Evolutionary conservation across 257 asterid species (phyloP).

Genomic region (Pogostemon cablin): DNA sequence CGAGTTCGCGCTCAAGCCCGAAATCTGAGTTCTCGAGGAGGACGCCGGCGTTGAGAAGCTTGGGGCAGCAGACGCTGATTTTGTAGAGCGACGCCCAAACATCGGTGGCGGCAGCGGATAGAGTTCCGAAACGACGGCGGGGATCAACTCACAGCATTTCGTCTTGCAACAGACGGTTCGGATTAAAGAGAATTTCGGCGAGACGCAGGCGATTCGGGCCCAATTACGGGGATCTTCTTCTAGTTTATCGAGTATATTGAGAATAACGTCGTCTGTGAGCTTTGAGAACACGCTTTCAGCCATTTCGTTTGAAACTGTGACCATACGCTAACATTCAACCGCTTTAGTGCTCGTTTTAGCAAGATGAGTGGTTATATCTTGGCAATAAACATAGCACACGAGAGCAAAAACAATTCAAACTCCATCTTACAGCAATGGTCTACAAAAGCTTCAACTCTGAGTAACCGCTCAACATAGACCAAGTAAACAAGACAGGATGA

Average conservation of each 20-base stretch:
- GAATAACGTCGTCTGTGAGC: conserved; percentile 80
- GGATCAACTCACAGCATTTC: conserved; percentile 68
- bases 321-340: too few species aligned
- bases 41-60: conserved; percentile 80
- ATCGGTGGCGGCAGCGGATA: conserved; percentile 44
- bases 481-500: not conserved
- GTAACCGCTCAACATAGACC: not conserved
- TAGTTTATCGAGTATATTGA: conserved; percentile 73
- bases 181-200: conserved; percentile 69
- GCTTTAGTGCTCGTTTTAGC: too few species aligned
- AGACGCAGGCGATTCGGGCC: conserved; percentile 88
- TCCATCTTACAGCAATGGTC: too few species aligned
- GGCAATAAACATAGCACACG: too few species aligned
- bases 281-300: conserved; percentile 55
- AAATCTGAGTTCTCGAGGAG: conserved; percentile 87
- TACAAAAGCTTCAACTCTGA: not conserved
- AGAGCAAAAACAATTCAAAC: not conserved
- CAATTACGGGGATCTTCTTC: conserved; percentile 87
- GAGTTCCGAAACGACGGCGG: conserved; percentile 82
- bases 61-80: conserved; percentile 90
- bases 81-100: conserved; percentile 85
- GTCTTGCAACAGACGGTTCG: conserved; percentile 63
- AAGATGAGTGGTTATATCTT: too few species aligned
- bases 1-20: conserved; percentile 90
- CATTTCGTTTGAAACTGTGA: conserved; percentile 24